Evolutionary conservation across 257 asterid genomes (phyloP), one percentile per base, ranked within the genome.

Genomic region (Penstemon barbatus): DNA sequence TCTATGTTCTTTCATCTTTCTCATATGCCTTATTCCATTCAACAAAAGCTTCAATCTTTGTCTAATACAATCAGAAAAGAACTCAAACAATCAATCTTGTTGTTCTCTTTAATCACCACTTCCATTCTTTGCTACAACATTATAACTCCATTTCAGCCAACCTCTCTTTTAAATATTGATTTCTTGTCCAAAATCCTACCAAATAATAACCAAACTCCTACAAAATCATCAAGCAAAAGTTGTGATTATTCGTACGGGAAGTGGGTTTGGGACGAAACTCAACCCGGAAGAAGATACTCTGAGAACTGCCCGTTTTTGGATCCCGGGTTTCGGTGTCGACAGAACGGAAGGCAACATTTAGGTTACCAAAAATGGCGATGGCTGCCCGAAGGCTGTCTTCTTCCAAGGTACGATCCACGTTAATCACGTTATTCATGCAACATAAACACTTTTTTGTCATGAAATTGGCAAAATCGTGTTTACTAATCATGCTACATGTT

Each of bases 221-320:
- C 3, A 6, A 60, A 0, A 38, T 25, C 33, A 25, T 25, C 33
- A 25, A 25, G 1, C 33, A 25, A 57, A 8, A 36, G 65, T 11
- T 93, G 97, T 41, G 96, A 93, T 75, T 81, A 77, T 71, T 84
- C 92, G 1, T 49, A 69, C 51, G 98, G 98, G 0, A 79, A 78
- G 8, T 93, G 98, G 98, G 78, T 86, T 57, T 66, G 82, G 81
- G 95, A 93, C 40, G 89, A 83, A 25, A 73, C 8, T n/a, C 84
- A 61, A 53, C 77, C 89, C 36, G 45, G 58, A 38, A 69, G 46
- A 13, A 63, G 77, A 19, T 93, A 93, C 76, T 7, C 78, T 5
- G 98, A 93, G 77, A 60, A 78, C 3, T 93, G 98, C 85, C 92
- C 90, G 3, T 93, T 90, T 71, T 63, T 93, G 68, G 98, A 93